Evolutionary conservation across 1,139 yeast genomes (phyloP), one percentile per base, ranked within the genome.

Genomic region (Zhuliangozyma parablackwelliae): DNA sequence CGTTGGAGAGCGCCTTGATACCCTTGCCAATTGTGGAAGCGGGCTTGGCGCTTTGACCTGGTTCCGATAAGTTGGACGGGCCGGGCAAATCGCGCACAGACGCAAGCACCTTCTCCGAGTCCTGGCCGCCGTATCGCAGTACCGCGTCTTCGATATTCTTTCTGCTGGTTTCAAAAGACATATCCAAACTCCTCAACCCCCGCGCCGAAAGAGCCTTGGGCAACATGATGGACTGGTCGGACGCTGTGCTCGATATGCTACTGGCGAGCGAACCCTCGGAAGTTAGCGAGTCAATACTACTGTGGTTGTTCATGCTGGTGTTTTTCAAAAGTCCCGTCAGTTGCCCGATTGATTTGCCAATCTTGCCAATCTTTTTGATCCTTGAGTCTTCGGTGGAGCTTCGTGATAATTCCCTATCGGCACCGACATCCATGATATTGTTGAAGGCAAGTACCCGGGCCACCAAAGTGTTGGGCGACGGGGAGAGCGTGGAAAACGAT

Each of bases 101-200:
- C 2, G 37, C 26, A 2, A 27, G 3, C 6, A 25, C 10, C 24
- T 23, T 9, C 10, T 23, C 24, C 24, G 7, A 7, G 24, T 9
- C 24, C 5, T 30, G 28, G 10, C 26, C 31, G 21, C 41, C 49
- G 38, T 57, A 63, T 31, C 63, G 46, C 7, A 52, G 44, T 9
- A 53, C 55, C 1, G 62, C 61, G 9, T 50, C 59, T 10, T 50
- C 56, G 11, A 57, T 37, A 25, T 53, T 50, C 30, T 53, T 50
- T 7, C 52, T 49, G 5, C 63, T 50, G 0, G 65, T 55, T 44
- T 65, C 69, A 48, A 66, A 59, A 0, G 60, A 46, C 61, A 66
- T 63, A 33, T 63, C 57, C 39, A 66, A 48, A 35, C 54, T 59
- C 40, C 51, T 57, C 21, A 66, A 49, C 0, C 62, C 66, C 12